These are phyloP conservation scores for Penicillium manginii DNA, from an alignment of 495 filamentous ascomycete genomes.

Conservation along the genomic window DNA sequence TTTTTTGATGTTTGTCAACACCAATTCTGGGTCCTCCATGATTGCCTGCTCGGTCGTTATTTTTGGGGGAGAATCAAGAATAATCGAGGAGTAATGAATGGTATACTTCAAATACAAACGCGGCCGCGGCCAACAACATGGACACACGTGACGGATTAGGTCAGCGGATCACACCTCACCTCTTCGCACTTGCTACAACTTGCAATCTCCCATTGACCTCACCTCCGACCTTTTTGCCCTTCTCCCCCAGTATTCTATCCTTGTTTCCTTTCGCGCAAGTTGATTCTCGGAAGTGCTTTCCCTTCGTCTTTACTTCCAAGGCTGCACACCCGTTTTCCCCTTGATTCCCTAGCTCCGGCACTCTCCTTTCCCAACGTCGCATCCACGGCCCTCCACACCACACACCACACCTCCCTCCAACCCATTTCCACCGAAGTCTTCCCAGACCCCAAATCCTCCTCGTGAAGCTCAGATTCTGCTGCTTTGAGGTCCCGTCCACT, in stretches of 20 bases:
- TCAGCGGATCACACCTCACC: conserved; percentile 7
- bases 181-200: conserved; percentile 7
- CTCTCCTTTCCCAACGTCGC: conserved; percentile 26
- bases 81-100: background rate
- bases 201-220: conserved; percentile 11
- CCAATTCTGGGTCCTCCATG: conserved; percentile 41
- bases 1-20: conserved; percentile 41
- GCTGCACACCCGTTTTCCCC: conserved; percentile 16
- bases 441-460: conserved; percentile 9
- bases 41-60: background rate
- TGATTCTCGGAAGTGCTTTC: conserved; percentile 9
- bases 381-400: conserved; percentile 20
- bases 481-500: conserved; percentile 16
- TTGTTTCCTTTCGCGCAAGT: background rate
- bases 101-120: background rate
- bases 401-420: conserved; percentile 17
- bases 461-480: conserved; percentile 23
- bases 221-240: conserved; percentile 6
- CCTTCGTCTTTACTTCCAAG: conserved; percentile 14
- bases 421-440: conserved; percentile 13
- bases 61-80: background rate
- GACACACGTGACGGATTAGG: conserved; percentile 21
- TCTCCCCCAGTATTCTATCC: conserved; percentile 1
- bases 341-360: conserved; percentile 26
- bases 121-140: conserved; percentile 5